Conservation (phyloP, 208 protist genomes). For the Leishmania tropica region DNA sequence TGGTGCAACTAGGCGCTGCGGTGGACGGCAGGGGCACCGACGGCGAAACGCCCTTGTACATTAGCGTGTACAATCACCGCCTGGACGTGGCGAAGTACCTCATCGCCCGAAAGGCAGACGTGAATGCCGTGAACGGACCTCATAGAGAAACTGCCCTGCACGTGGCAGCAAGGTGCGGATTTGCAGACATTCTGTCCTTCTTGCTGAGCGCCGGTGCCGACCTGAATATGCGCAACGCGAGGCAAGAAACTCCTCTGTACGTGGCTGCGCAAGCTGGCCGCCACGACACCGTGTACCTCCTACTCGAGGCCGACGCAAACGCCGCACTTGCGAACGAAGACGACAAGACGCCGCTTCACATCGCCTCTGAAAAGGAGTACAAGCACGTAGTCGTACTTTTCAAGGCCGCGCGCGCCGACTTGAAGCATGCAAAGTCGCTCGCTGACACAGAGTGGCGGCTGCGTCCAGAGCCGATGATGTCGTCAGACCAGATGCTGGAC, state of each 20-base stretch:
- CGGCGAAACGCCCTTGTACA: constrained; percentile 82
- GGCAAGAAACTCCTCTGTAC: constrained; percentile 82
- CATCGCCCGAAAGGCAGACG: constrained; percentile 57
- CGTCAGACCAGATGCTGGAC: constrained; percentile 71
- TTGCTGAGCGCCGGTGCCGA: constrained; percentile 53
- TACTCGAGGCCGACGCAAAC: constrained; percentile 69
- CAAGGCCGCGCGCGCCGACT: constrained; percentile 53
- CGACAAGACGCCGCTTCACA: constrained; percentile 81
- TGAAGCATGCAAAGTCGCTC: constrained; percentile 67
- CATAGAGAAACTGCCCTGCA: constrained; percentile 79
- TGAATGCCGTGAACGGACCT: constrained; percentile 59
- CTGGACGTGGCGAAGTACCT: constrained; percentile 66
- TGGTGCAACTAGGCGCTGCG: constrained; percentile 61
- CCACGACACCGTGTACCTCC: constrained; percentile 67
- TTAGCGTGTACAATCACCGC: constrained; percentile 76
- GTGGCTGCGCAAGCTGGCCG: constrained; percentile 64
- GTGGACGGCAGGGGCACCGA: constrained; percentile 68
- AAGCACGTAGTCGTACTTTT: constrained; percentile 85
- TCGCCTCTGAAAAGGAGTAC: constrained; percentile 84
- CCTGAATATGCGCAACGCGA: constrained; percentile 70
- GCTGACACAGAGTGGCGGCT: constrained; percentile 64
- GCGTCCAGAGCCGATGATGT: constrained; percentile 55
- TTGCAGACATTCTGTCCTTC: constrained; percentile 44
- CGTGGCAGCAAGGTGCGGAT: constrained; percentile 58
- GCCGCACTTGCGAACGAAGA: constrained; percentile 67